Base-by-base conservation (phyloP, 106 monocot genomes). In the Allium cepa region DNA sequence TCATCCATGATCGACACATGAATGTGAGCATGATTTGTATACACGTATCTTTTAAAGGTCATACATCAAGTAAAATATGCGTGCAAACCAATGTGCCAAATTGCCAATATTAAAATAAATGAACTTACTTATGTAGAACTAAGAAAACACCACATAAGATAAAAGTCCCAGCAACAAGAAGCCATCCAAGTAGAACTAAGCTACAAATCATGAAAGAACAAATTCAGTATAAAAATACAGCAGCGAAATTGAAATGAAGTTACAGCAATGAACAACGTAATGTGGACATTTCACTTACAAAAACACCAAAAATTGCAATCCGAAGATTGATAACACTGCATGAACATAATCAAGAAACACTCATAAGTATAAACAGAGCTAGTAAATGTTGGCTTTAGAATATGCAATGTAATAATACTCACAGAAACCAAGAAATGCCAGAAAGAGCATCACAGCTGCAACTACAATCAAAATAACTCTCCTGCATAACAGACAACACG, bases 341-440 rank as follows among this genome's bases (percentile, higher is more conserved):
- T 53, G 71, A 72, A 63, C 14, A 59, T 15, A 66, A 14, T 52
- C 66, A 22, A 11, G 1, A 45, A 17, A 7, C 12, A 50, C 45
- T 10, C 55, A 68, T 68, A 17, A 56, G 49, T 15, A 28, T 56
- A 45, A n/a, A 7, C 7, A 70, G 15, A 11, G 36, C 5, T 36
- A 36, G 36, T 36, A 36, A 36, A 36, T 36, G 36, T 36, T 36
- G 36, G 36, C 5, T 36, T 36, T 36, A 4, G 36, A 36, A 36
- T 3, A 11, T 26, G 50, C 64, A 58, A 52, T 52, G 56, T n/a
- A 46, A 55, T n/a, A 11, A 49, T 60, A 49, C 92, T 92, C 50
- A 99, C 99, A 73, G 75, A 99, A 90, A 81, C 99, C 99, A 79
- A 99, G 72, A 81, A 99, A 90, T 69, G 87, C 79, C 85, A 99